Conservation (phyloP, 148 eudicot species). For the Amaranthus palmeri region DNA sequence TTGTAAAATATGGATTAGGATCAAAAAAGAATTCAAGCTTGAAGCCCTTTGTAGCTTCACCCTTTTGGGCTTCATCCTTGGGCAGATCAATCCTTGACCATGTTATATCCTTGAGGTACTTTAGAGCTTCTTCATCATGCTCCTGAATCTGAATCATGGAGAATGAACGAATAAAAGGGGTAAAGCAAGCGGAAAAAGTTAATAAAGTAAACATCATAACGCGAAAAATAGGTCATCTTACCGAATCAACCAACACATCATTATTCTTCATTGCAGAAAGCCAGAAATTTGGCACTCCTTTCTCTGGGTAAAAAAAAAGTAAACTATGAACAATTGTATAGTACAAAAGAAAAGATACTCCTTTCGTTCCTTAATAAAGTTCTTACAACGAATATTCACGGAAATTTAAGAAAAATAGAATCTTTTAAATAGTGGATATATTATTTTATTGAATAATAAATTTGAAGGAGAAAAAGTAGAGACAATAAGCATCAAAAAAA, state of each 20-base stretch:
- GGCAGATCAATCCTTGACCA: slow-evolving; percentile 53
- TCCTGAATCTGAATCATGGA: slow-evolving; percentile 51
- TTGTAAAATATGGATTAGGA: slow-evolving; percentile 66
- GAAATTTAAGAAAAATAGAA: too few relatives aligned
- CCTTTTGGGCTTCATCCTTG: slow-evolving; percentile 18
- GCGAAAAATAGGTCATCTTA: background rate
- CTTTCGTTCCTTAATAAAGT: too few relatives aligned
- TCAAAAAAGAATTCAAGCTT: slow-evolving; percentile 84
- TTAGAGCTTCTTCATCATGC: slow-evolving; percentile 77
- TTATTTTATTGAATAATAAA: too few relatives aligned
- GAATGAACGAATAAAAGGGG: background rate
- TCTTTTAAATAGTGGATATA: too few relatives aligned
- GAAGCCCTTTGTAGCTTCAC: slow-evolving; percentile 67
- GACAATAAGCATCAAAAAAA: too few relatives aligned
- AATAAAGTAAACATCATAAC: slow-evolving; percentile 45
- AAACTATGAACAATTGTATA: slow-evolving; percentile 1
- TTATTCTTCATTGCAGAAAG: slow-evolving; percentile 57
- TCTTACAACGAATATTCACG: too few relatives aligned
- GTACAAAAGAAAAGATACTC: background rate
- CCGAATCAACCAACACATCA: slow-evolving; percentile 47
- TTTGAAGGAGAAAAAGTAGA: too few relatives aligned
- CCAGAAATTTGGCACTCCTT: slow-evolving; percentile 74
- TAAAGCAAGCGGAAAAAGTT: slow-evolving; percentile 27
- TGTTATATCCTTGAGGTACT: slow-evolving; percentile 68
- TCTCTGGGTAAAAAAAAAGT: slow-evolving; percentile 32